Conservation (phyloP, 441 rosid genomes). For the Populus tomentosa region DNA sequence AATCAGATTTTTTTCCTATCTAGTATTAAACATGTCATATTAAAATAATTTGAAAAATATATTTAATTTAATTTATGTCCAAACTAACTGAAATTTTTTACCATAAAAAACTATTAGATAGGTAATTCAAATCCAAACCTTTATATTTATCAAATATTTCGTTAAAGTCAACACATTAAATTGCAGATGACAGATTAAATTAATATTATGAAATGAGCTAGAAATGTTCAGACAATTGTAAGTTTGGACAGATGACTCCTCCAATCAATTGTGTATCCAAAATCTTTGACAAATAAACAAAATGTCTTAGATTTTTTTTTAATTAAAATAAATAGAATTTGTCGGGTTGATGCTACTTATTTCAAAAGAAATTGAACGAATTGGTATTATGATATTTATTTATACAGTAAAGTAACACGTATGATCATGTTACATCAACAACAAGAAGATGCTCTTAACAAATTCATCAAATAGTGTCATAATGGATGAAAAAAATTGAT, state of each 20-base stretch:
- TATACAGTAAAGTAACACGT: background rate
- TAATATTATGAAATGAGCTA: too few relatives aligned
- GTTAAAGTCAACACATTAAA: too few relatives aligned
- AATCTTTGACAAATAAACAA: background rate
- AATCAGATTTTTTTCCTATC: too few relatives aligned
- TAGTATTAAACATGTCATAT: too few relatives aligned
- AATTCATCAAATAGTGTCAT: background rate
- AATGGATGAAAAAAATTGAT: background rate
- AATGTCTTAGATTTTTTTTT: background rate
- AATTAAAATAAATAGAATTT: background rate
- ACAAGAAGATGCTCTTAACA: background rate
- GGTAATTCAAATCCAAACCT: too few relatives aligned
- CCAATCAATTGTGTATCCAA: background rate
- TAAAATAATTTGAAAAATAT: too few relatives aligned
- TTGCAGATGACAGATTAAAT: background rate
- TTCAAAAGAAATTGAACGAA: background rate
- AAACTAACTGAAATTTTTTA: too few relatives aligned
- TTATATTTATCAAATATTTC: too few relatives aligned
- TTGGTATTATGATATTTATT: background rate
- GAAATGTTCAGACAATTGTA: background rate
- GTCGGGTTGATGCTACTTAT: background rate
- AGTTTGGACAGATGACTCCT: background rate
- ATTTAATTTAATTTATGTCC: too few relatives aligned
- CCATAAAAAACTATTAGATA: too few relatives aligned
- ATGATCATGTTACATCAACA: background rate